Percentiles rank a stretch among this genome's conserved stretches.
Conservation (phyloP, 331 rosid species). For the Dryas integrifolia region DNA sequence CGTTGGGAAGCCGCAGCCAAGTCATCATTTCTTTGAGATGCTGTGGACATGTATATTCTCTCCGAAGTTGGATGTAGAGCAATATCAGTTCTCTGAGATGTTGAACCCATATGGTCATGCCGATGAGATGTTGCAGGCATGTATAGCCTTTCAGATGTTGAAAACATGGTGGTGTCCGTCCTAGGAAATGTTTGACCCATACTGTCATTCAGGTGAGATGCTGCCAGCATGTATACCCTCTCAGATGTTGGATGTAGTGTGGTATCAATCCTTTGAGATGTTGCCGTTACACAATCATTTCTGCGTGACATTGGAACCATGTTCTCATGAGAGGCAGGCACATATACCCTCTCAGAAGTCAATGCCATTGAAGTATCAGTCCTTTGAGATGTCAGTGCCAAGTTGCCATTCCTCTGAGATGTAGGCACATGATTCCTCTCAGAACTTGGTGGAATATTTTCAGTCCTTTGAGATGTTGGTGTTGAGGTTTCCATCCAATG, state of each 20-base stretch:
- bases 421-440: conserved; percentile 36
- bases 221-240: conserved; percentile 33
- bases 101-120: conserved; percentile 34
- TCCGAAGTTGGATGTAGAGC: conserved; percentile 38
- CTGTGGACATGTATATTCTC: conserved; percentile 36
- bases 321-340: conserved; percentile 39
- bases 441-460: conserved; percentile 34
- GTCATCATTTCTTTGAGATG: conserved; percentile 43
- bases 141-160: conserved; percentile 51
- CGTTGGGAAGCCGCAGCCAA: conserved; percentile 35
- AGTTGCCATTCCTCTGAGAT: conserved; percentile 37
- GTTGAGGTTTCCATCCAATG: conserved; percentile 42
- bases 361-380: conserved; percentile 31
- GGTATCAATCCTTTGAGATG: conserved; percentile 34
- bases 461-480: conserved; percentile 40
- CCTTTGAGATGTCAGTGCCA: conserved; percentile 33
- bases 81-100: conserved; percentile 42
- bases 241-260: conserved; percentile 33
- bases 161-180: conserved; percentile 39
- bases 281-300: conserved; percentile 22
- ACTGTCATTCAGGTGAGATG: conserved; percentile 43
- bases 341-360: conserved; percentile 36
- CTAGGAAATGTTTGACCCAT: conserved; percentile 41
- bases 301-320: conserved; percentile 30
- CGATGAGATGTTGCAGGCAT: conserved; percentile 36